These are phyloP conservation scores for Suillus occidentalis DNA, from an alignment of 768 basidiomycete genomes.

Conservation along the genomic window DNA sequence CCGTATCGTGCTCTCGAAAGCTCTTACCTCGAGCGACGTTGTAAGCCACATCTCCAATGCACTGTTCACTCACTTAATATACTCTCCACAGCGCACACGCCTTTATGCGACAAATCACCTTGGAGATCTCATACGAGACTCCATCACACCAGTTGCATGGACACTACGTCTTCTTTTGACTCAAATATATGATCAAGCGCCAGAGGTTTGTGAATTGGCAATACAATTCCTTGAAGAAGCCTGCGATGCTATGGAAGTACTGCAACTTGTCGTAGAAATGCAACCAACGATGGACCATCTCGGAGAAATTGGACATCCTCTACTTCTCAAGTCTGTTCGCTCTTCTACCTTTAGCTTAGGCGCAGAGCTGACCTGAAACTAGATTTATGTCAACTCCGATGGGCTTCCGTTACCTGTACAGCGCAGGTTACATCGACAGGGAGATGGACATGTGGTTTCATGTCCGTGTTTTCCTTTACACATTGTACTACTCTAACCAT, in stretches of 20 bases:
- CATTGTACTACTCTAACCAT: conserved; percentile 9
- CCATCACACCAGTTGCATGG: conserved; percentile 74
- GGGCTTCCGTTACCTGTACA: conserved; percentile 90
- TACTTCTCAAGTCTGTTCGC: conserved; percentile 75
- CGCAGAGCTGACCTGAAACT: conserved; percentile 2
- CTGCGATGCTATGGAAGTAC: conserved; percentile 78
- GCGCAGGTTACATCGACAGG: conserved; percentile 88
- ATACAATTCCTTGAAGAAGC: conserved; percentile 88
- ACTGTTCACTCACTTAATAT: neutral
- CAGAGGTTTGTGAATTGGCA: conserved; percentile 89
- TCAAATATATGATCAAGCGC: conserved; percentile 90
- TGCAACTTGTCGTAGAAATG: conserved; percentile 92
- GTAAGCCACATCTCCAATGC: conserved; percentile 37
- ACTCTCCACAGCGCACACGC: conserved; percentile 67
- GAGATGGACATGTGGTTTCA: conserved; percentile 98
- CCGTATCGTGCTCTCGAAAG: conserved; percentile 90
- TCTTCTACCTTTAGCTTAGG: neutral
- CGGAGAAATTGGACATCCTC: conserved; percentile 86
- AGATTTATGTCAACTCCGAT: conserved; percentile 95
- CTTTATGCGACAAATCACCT: conserved; percentile 87
- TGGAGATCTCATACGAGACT: conserved; percentile 72
- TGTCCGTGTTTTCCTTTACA: conserved; percentile 44
- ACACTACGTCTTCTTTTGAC: conserved; percentile 88
- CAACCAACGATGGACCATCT: conserved; percentile 94
- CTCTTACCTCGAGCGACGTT: conserved; percentile 90